Conservation (phyloP, 768 basidiomycete genomes). For the Gyrodon lividus region DNA sequence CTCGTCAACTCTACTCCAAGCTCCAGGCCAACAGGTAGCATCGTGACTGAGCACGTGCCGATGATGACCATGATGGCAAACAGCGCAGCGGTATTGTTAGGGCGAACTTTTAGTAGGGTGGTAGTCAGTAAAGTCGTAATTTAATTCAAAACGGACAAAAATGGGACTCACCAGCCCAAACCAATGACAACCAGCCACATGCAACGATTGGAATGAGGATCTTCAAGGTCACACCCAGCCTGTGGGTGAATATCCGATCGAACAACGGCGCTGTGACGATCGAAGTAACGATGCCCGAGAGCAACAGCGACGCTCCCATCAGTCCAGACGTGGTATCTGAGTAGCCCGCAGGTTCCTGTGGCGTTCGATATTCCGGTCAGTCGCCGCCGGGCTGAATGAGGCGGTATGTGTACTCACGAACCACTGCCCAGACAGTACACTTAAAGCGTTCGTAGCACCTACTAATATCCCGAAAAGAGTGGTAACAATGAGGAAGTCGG, state of each 20-base stretch:
- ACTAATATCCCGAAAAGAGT: constrained; percentile 64
- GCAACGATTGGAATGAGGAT: constrained; percentile 61
- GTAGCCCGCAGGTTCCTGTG: constrained; percentile 72
- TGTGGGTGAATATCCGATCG: constrained; percentile 79
- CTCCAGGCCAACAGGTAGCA: constrained; percentile 77
- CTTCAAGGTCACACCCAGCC: constrained; percentile 60
- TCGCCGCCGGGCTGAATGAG: not conserved
- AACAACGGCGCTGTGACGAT: constrained; percentile 70
- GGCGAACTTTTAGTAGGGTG: constrained; percentile 46
- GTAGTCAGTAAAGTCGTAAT: not conserved
- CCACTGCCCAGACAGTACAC: constrained; percentile 64
- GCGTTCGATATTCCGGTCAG: not conserved
- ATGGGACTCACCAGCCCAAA: constrained; percentile 68
- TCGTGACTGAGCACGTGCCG: constrained; percentile 61
- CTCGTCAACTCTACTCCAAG: constrained; percentile 78
- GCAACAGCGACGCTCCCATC: constrained; percentile 64
- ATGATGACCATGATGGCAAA: constrained; percentile 69
- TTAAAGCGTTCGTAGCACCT: constrained; percentile 63
- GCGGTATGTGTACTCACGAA: constrained; percentile 45
- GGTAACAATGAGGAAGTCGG: constrained; percentile 65
- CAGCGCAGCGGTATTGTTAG: constrained; percentile 56
- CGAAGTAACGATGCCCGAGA: constrained; percentile 71
- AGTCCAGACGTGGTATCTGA: constrained; percentile 63
- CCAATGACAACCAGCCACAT: constrained; percentile 65
- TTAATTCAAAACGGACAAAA: not conserved